Evolutionary conservation across 1,284 basidiomycete genomes (phyloP), one percentile per base, ranked within the genome.

Genomic region (Phellopilus nigrolimitatus): DNA sequence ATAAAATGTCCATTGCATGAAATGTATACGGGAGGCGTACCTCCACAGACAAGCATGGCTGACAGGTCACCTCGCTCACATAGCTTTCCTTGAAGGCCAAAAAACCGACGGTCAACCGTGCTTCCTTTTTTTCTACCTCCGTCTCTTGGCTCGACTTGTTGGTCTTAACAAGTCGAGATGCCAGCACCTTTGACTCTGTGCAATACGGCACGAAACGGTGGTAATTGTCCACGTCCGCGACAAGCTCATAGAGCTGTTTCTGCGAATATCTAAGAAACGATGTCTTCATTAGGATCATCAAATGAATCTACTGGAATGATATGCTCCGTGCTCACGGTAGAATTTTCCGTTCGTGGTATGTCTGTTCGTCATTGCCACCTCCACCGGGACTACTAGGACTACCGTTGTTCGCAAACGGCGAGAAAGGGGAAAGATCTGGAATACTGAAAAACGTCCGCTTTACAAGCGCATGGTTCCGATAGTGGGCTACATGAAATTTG

Each of bases 131-230:
- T 50, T 72, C 75, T 17, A 62, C 65, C 56, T 71, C 63, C 48
- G 71, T 67, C 41, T 66, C 61, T 41, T 57, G 48, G 52, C 45
- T 41, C 7, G 44, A 34, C 17, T 43, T 51, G 17, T 49, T 37
- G 51, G 41, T 47, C 45, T 53, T 57, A 41, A 47, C 59, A 54
- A 50, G 61, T 61, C 34, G 60, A 13, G 66, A 64, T 30, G 66
- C 66, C 34, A 94, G 69, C 38, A 97, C 79, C 21, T 79, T 80
- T 1, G 93, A 91, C 25, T 72, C 70, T 13, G 80, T 82, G 70
- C 95, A 97, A 67, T 92, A 97, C 0, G 95, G 95, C 42, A 99
- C 73, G 64, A 97, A 99, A 45, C 72, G 71, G 9, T 84, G 76
- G 68, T 98, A 99, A 3, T 89, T 86, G 6, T 79, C 79, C 17